Evolutionary conservation across 768 basidiomycete genomes (phyloP).

Genomic region (Naematelia encephala): DNA sequence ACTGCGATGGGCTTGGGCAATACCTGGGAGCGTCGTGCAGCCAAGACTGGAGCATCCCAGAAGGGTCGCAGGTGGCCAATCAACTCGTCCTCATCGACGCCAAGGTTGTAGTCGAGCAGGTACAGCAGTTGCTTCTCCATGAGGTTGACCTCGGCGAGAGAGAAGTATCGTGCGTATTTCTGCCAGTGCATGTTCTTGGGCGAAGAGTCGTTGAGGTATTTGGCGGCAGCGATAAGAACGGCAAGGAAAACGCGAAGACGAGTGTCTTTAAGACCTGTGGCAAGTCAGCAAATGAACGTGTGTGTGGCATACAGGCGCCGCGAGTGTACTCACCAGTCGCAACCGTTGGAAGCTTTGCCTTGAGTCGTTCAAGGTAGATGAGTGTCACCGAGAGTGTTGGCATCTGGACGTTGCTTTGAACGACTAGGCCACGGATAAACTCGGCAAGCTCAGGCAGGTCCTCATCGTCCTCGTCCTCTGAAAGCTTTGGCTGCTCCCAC

Average conservation of each 20-base stretch:
- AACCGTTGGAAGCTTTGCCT: conserved; percentile 70
- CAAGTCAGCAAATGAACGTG: background rate
- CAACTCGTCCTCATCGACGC: conserved; percentile 80
- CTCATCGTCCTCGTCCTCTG: conserved; percentile 28
- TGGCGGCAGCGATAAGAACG: conserved; percentile 80
- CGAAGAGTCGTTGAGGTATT: conserved; percentile 86
- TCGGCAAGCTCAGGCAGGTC: conserved; percentile 67
- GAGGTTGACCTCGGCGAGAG: conserved; percentile 64
- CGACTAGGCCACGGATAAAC: conserved; percentile 78
- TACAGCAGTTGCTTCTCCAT: conserved; percentile 97
- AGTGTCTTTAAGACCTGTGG: conserved; percentile 58
- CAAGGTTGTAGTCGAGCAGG: conserved; percentile 83
- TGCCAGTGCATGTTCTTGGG: conserved; percentile 90
- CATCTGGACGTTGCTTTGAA: conserved; percentile 81
- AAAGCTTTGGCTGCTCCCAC: conserved; percentile 38
- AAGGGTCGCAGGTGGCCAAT: conserved; percentile 60
- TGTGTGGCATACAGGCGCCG: no score
- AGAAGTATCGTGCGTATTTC: conserved; percentile 70
- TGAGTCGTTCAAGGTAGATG: conserved; percentile 84
- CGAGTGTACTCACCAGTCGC: conserved; percentile 75
- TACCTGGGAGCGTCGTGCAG: background rate
- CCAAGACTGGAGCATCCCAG: conserved; percentile 29
- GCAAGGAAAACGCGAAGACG: conserved; percentile 87
- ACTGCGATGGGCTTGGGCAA: background rate
- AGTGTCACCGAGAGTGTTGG: conserved; percentile 85